phyloP scores from a whole-genome alignment of 2,329 filamentous ascomycete species.

The Cladophialophora exuberans region DNA sequence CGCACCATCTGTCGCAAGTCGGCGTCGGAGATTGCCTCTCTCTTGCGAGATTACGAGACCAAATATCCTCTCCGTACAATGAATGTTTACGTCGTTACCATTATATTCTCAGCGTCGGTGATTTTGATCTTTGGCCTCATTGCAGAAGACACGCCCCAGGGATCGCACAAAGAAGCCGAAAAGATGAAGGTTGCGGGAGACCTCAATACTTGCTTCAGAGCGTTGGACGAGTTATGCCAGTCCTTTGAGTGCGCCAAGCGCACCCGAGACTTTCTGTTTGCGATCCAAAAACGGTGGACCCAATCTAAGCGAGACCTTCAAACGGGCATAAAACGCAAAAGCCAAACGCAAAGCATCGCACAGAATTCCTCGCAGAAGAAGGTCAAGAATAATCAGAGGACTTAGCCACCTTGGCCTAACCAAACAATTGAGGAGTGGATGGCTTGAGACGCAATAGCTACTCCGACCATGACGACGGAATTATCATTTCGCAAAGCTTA shows the following conservation, averaged over 20 bases:
- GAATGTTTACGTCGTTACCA: slow-evolving; percentile 1
- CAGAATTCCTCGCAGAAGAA: neutral
- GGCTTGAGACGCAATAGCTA: neutral
- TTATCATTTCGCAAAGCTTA: too few species aligned
- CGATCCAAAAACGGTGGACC: neutral
- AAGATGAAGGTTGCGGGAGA: neutral
- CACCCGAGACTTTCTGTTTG: neutral
- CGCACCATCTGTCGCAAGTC: neutral
- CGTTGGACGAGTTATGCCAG: neutral
- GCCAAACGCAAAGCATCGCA: neutral
- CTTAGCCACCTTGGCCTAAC: neutral
- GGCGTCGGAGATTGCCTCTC: neutral
- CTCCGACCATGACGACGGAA: neutral
- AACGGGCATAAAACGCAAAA: neutral
- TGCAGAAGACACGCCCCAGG: neutral
- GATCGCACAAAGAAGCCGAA: neutral
- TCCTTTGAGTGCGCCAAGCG: neutral
- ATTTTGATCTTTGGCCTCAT: neutral
- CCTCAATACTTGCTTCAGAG: neutral
- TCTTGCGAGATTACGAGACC: neutral
- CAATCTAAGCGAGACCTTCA: neutral
- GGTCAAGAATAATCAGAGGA: neutral
- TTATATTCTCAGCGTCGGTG: neutral
- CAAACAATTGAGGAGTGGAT: neutral
- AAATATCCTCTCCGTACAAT: neutral